Percentiles rank a stretch among this genome's conserved stretches.
Conservation (phyloP, 352 stramenopile species). For the Globisporangium carolinianum region DNA sequence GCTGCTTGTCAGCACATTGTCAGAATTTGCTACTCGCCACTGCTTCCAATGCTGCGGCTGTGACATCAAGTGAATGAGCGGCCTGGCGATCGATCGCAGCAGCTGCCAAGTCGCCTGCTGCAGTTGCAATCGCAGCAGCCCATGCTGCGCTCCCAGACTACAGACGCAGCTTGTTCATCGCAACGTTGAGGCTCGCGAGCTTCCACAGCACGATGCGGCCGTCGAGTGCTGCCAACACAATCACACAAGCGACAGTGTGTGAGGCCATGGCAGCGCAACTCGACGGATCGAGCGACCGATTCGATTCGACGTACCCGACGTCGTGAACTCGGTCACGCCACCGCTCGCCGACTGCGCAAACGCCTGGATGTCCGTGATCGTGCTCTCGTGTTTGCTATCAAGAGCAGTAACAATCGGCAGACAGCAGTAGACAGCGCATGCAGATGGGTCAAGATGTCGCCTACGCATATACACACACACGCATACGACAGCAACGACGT, state of each 20-base stretch:
- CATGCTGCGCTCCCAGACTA: conserved; percentile 19
- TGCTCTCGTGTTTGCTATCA: conserved; percentile 75
- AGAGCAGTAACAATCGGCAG: background rate
- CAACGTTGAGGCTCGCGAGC: conserved; percentile 56
- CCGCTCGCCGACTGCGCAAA: conserved; percentile 45
- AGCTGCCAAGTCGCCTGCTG: background rate
- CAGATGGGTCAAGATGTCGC: background rate
- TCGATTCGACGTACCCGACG: conserved; percentile 45
- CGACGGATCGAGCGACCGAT: background rate
- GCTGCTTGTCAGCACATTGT: background rate
- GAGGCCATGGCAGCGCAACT: no score
- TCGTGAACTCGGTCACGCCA: conserved; percentile 70
- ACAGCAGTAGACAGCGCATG: background rate
- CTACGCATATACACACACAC: no score
- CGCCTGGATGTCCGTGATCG: conserved; percentile 78
- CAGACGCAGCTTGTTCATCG: conserved; percentile 77
- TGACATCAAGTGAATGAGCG: no score
- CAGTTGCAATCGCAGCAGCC: background rate
- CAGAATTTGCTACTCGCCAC: no score
- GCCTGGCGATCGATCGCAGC: background rate
- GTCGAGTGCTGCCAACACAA: conserved; percentile 47
- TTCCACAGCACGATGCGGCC: conserved; percentile 80
- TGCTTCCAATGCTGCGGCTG: no score
- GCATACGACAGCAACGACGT: conserved; percentile 13
- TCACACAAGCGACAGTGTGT: background rate